Base-by-base conservation (phyloP, 768 basidiomycete genomes). In the Filobasidium wieringae region DNA sequence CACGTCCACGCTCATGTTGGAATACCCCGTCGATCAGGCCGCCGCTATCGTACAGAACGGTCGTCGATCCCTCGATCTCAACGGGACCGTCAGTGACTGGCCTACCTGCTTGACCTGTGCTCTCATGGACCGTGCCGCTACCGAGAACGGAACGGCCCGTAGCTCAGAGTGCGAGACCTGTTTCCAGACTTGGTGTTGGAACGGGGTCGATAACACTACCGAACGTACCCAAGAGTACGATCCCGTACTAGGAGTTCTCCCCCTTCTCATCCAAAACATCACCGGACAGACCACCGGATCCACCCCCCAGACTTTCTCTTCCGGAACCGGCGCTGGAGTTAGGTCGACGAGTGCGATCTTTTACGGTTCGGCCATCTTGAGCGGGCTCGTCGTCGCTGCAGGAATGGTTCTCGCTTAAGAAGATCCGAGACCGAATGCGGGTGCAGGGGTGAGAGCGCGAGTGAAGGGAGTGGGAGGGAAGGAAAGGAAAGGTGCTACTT, bases 41-140 rank as follows among this genome's bases (percentile, higher is more conserved):
- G 72, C 71, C 34, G 66, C 81, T 4, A 82, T 86, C 70, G 74
- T 88, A 49, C 77, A 82, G 63, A 83, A 85, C 67, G 82, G 80
- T 0, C 78, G 79, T 29, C 79, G 73, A 15, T 66, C 66, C 17
- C 32, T 71, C 11, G 70, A 84, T 50, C 75, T 80, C 34, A 84
- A 80, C 58, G 71, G 68, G 5, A 76, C 82, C 30, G 86, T 83
- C 57, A 67, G 74, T 2, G 65, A 79, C 52, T 85, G 79, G 76
- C 78, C 82, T 2, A 77, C 76, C 36, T 89, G 87, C 64, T 76
- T 90, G 22, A 81, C 81, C 66, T 84, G 88, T 69, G 87, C 79
- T 59, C 79, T 77, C 63, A 81, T 74, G 78, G 84, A 82, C 49
- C 76, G 79, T 19, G 76, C 66, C 4, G 68, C 65, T 45, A 59